Evolutionary conservation across 345 rosid genomes (phyloP), one percentile per base, ranked within the genome.

Genomic region (Clarkia xantiana): DNA sequence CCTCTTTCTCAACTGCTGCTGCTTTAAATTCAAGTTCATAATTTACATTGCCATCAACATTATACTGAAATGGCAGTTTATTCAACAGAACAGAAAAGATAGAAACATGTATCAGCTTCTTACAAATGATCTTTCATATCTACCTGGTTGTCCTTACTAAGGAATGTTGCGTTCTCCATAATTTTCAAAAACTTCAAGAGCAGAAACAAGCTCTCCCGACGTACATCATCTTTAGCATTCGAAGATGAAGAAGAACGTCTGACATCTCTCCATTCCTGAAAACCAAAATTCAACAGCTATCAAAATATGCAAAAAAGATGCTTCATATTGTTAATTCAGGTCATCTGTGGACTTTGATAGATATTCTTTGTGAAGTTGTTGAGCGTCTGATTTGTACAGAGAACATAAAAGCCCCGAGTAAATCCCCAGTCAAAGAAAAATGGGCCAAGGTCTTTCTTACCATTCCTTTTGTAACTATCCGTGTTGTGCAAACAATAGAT

Each of bases 91-190:
- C 25, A 22, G 25, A 22, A 5, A 49, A 90, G 76, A 57, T n/a
- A n/a, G n/a, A n/a, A 42, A 52, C 34, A 50, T 12, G 41, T 39
- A 41, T 47, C 39, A 69, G 29, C 51, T 42, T 12, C 42, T 42
- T 39, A 54, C 16, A 11, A 4, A 47, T 47, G 38, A 22, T 18
- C 14, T 49, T 15, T 49, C 52, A 43, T 11, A 20, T 9, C 49
- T 69, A 87, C 97, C 94, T 90, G 97, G 62, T 90, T 90, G 49
- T 81, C 89, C 55, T 75, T 73, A 67, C 94, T 90, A 8, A 83
- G 76, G 68, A 86, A 77, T 36, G 94, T 84, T 42, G 96, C 91
- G 76, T 90, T 90, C 70, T 90, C 97, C 97, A 90, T 83, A 61
- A 86, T 86, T 72, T 76, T 90, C 69, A 86, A 62, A 73, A 87